These are phyloP conservation scores for Cardamine chenopodiifolia DNA, from an alignment of 345 rosid species.

Conservation along the genomic window DNA sequence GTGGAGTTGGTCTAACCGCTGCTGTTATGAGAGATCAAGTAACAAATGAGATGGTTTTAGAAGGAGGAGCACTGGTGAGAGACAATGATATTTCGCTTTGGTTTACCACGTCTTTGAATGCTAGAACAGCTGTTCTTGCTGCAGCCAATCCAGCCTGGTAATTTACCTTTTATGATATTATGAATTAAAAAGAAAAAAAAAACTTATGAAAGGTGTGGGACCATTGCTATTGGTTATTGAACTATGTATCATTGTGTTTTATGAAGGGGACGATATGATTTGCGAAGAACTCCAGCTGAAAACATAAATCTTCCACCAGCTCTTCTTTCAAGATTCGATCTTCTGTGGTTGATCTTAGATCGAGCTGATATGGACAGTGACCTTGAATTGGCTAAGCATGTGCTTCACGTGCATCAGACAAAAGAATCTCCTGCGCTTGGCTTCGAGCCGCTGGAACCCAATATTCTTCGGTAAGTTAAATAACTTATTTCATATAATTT, in stretches of 20 bases:
- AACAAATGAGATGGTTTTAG: conserved; percentile 96
- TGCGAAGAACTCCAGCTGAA: conserved; percentile 95
- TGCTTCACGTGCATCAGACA: conserved; percentile 89
- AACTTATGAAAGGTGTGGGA: background rate
- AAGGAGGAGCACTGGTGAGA: conserved; percentile 98
- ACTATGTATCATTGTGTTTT: conserved; percentile 23
- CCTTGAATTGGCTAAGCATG: conserved; percentile 94
- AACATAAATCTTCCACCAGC: conserved; percentile 98
- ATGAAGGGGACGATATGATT: conserved; percentile 93
- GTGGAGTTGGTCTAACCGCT: conserved; percentile 98
- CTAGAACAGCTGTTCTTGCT: conserved; percentile 96
- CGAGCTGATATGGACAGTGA: conserved; percentile 96
- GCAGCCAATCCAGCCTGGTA: conserved; percentile 99
- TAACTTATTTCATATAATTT: background rate
- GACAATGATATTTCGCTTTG: background rate
- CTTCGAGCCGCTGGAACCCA: conserved; percentile 83
- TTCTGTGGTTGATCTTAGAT: conserved; percentile 94
- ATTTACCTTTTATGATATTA: conserved; percentile 3
- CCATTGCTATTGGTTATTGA: conserved; percentile 24
- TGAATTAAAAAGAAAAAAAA: background rate
- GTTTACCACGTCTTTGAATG: conserved; percentile 83
- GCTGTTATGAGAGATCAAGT: conserved; percentile 97
- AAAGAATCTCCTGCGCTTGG: conserved; percentile 94
- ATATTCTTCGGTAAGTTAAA: conserved; percentile 68
- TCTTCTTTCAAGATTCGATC: conserved; percentile 90